A percentile compares a stretch with the other conserved stretches of the same genome.
phyloP scores from a whole-genome alignment of 495 filamentous ascomycete genomes.

The Neurospora sp. region DNA sequence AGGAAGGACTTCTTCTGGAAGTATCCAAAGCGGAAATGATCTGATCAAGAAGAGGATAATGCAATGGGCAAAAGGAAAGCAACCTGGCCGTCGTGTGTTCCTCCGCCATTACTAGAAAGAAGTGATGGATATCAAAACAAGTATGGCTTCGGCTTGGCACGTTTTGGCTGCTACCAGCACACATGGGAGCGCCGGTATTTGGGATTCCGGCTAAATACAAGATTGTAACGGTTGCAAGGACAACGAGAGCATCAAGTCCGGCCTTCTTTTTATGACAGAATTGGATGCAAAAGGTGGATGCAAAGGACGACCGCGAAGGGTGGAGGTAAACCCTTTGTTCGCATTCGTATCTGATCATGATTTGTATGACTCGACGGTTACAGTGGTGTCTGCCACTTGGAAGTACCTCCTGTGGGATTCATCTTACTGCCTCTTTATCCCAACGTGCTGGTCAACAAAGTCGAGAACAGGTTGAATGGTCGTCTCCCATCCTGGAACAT shows the following conservation, averaged over 20 bases:
- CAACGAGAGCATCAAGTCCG: not conserved
- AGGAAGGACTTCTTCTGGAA: not conserved
- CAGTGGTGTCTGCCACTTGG: not conserved
- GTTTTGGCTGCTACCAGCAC: not conserved
- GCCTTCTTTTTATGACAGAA: not conserved
- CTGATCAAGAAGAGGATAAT: not conserved
- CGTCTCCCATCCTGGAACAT: slow-evolving; percentile 13
- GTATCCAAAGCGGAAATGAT: not conserved
- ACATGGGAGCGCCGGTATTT: not conserved
- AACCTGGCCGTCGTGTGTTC: not conserved
- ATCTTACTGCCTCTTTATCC: not conserved
- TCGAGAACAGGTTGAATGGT: slow-evolving; percentile 17
- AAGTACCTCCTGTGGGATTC: not conserved
- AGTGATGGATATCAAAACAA: not conserved
- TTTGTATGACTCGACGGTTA: not conserved
- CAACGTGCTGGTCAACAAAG: slow-evolving; percentile 13
- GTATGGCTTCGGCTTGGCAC: not conserved
- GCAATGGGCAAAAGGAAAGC: not conserved
- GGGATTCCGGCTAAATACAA: not conserved
- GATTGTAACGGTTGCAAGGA: not conserved
- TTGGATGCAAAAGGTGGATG: not conserved
- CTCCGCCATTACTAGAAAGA: not conserved
- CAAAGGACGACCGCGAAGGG: not conserved
- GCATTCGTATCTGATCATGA: not conserved
- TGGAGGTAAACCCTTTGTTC: not conserved